Evolutionary conservation across 2,329 filamentous ascomycete species (phyloP), one percentile per base, ranked within the genome.

Genomic region (Calonectria hawksworthii): DNA sequence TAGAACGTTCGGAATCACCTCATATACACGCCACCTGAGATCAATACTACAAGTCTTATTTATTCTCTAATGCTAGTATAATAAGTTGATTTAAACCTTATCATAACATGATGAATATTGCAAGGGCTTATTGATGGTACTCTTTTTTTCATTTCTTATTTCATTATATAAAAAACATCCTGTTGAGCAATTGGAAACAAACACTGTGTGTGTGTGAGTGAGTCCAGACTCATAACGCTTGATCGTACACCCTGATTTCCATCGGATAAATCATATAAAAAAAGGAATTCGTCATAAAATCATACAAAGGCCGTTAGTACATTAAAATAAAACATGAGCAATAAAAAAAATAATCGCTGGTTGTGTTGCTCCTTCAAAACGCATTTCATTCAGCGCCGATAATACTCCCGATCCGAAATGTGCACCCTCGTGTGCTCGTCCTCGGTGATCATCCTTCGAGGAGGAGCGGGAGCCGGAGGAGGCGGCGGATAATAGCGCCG

Each of bases 361-460:
- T 23, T 7, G 44, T 23, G 44, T 11, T 23, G 44, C n/a, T 47
- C 18, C n/a, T 44, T 44, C n/a, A 38, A 38, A 38, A 38, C 14
- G 3, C 38, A 16, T 41, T 41, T 41, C 51, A 47, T 38, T 73
- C 61, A 77, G 66, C 77, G 74, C 23, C 78, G 76, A 28, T 82
- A 78, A 72, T 86, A 86, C 72, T 80, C 79, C 32, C 84, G 80
- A 63, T 87, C 85, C 32, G 83, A 79, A 30, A 86, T 85, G 30
- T 79, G 79, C 23, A 87, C 79, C 54, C 82, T 78, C 30, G 77
- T 72, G 23, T 72, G 74, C 38, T 82, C 78, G 26, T 82, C 78
- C 74, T 81, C 84, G 73, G 73, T 76, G 26, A 83, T 84, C 83
- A 80, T 83, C 76, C 78, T 84, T 78, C 74, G 79, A 67, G 78